Evolutionary conservation across 306 rosid species (phyloP), one percentile per base, ranked within the genome.

Genomic region (Fragaria nilgerrensis): DNA sequence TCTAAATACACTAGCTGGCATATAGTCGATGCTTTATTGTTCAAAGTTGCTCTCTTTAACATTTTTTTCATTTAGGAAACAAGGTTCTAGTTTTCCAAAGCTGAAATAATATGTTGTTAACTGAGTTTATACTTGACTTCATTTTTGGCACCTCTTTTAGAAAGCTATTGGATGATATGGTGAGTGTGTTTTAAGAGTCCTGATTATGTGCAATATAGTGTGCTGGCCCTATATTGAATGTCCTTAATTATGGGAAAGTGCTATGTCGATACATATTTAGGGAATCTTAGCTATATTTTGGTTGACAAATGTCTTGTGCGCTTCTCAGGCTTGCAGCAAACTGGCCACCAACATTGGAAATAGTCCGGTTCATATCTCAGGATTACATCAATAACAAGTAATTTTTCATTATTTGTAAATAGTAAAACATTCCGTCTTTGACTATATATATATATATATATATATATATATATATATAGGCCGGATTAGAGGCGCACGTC

Each of bases 371-470:
- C 70, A 89, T 89, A 85, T 90, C 99, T 75, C 96, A 92, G 76
- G 97, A 92, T n/a, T n/a, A n/a, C n/a, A n/a, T n/a, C n/a, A n/a
- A 92, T 84, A 89, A 90, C 87, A 89, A 88, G 99, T 95, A 85
- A 69, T 44, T 80, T 29, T 29, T 41, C 62, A 67, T 52, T 79
- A n/a, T n/a, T n/a, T n/a, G n/a, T n/a, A n/a, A n/a, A n/a, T 80
- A 50, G 14, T 75, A 75, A 80, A 41, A 76, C 37, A 10, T 80
- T 76, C 43, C 70, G 23, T 75, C 65, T 55, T 68, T 20, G 61
- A 59, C 14, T 66, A 47, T 68, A 56, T 34, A 13, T 47, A 47
- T 45, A 45, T 0, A n/a, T n/a, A n/a, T n/a, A n/a, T n/a, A n/a
- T n/a, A n/a, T n/a, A n/a, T n/a, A n/a, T n/a, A n/a, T n/a, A n/a